phyloP scores from a whole-genome alignment of 2,329 filamentous ascomycete species.

The Akanthomyces dipterigenus region DNA sequence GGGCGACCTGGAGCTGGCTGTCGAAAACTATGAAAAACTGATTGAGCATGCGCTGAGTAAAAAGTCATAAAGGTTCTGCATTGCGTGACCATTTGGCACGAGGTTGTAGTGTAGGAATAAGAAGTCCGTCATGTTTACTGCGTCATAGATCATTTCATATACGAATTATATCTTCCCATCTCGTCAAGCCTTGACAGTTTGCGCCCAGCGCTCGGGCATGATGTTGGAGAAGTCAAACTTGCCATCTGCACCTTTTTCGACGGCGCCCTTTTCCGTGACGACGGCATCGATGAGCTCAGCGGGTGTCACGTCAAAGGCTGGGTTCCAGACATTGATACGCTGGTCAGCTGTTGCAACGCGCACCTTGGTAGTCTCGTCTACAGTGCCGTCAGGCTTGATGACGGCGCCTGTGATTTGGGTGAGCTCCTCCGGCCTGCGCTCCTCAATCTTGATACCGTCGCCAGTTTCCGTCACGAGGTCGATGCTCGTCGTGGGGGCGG shows the following conservation, averaged over 20 bases:
- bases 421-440: conserved; percentile 74
- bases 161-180: not conserved
- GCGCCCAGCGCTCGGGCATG: conserved; percentile 49
- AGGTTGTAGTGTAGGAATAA: not conserved
- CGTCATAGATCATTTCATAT: conserved; percentile 1
- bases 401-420: conserved; percentile 77
- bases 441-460: conserved; percentile 79
- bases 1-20: conserved; percentile 67
- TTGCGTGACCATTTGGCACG: not conserved
- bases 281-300: conserved; percentile 84
- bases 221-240: conserved; percentile 57
- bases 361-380: conserved; percentile 58
- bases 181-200: conserved; percentile 16
- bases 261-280: conserved; percentile 84
- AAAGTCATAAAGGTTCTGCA: not conserved
- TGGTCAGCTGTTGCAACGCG: conserved; percentile 73
- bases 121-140: not conserved
- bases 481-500: conserved; percentile 89
- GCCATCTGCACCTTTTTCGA: conserved; percentile 68
- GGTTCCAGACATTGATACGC: conserved; percentile 88
- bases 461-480: conserved; percentile 76
- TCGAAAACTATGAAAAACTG: conserved; percentile 70
- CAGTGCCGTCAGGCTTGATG: conserved; percentile 53
- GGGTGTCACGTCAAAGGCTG: conserved; percentile 92
- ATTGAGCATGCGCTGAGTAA: conserved; percentile 46